Percentiles rank a stretch among this genome's conserved stretches.
phyloP scores from a whole-genome alignment of 805 yeast genomes.

The Nakazawaea ambrosiae region DNA sequence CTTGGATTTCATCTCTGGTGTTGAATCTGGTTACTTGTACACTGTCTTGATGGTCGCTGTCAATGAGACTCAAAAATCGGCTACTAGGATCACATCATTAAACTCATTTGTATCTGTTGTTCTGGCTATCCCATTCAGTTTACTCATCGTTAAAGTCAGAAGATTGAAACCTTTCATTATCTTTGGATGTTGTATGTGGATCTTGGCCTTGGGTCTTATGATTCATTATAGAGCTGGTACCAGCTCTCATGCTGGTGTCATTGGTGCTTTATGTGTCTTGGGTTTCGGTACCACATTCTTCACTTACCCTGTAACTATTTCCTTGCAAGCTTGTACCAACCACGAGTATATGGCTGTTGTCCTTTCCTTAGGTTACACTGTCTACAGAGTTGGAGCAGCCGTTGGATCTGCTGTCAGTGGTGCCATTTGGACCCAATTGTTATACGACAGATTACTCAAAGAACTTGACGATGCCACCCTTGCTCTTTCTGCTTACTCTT shows the following conservation, averaged over 20 bases:
- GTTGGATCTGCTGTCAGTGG: conserved; percentile 60
- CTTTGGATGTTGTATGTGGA: conserved; percentile 48
- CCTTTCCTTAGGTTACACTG: conserved; percentile 48
- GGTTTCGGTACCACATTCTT: conserved; percentile 75
- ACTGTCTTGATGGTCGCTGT: conserved; percentile 56
- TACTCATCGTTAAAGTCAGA: conserved; percentile 24
- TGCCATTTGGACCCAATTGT: conserved; percentile 61
- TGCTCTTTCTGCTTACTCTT: conserved; percentile 40
- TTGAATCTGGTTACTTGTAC: conserved; percentile 66
- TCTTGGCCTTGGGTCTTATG: conserved; percentile 54
- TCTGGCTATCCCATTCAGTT: too few species aligned
- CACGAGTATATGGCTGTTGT: conserved; percentile 63
- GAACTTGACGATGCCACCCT: conserved; percentile 27
- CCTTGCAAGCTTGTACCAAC: conserved; percentile 49
- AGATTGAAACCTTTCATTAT: too few species aligned
- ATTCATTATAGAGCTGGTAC: conserved; percentile 46
- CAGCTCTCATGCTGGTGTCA: conserved; percentile 45
- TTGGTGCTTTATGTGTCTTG: conserved; percentile 55
- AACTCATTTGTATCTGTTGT: conserved; percentile 62
- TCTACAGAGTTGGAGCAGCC: conserved; percentile 58
- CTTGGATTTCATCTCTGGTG: conserved; percentile 54
- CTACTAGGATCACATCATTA: conserved; percentile 53
- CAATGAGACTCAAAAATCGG: too few species aligned
- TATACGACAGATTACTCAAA: conserved; percentile 37
- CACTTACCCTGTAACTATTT: conserved; percentile 56